Base-by-base conservation (phyloP, 208 protist species). In the Wallacemonas rigidus region DNA sequence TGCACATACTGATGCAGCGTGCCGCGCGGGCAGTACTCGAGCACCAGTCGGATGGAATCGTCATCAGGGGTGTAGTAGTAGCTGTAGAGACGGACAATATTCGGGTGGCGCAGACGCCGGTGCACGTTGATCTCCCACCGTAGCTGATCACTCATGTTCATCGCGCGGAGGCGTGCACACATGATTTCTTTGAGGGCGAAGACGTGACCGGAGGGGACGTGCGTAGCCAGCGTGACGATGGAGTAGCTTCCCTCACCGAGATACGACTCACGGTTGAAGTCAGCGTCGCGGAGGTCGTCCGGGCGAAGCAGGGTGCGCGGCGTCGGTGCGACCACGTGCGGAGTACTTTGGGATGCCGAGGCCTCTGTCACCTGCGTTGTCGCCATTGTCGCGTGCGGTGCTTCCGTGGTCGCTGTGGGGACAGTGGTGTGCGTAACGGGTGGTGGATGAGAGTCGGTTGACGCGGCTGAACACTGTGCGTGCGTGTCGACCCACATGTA, bases 61-160 rank as follows among this genome's bases (percentile, higher is more conserved):
- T 65, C 60, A 14, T 74, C 56, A 9, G 74, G 51, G 0, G 85
- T 90, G 9, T 89, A 63, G 60, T 88, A 94, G 77, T 96, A 96
- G 76, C 86, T 92, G 74, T 89, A 86, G 57, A 96, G 76, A 0
- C 91, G 85, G 15, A 96, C 91, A 41, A 96, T 85, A 67, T 96
- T 82, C 4, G 83, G 80, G 68, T 96, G 91, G 8, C 91, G 91
- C 70, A 94, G 80, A 12, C 64, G 80, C 38, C 89, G 85, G 71
- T 96, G 91, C 12, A 96, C 78, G 61, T 96, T 96, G 38, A 96
- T 88, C 79, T 96, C 89, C 74, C 80, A 84, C 55, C 79, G 75
- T 48, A 96, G 78, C 73, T 91, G 88, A n/a, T 74, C 53, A 87
- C 15, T 53, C 62, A 81, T 51, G 0, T 57, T 44, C 26, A 77